Base-by-base conservation (phyloP, 2,329 filamentous ascomycete species). In the Madurella fahalii region DNA sequence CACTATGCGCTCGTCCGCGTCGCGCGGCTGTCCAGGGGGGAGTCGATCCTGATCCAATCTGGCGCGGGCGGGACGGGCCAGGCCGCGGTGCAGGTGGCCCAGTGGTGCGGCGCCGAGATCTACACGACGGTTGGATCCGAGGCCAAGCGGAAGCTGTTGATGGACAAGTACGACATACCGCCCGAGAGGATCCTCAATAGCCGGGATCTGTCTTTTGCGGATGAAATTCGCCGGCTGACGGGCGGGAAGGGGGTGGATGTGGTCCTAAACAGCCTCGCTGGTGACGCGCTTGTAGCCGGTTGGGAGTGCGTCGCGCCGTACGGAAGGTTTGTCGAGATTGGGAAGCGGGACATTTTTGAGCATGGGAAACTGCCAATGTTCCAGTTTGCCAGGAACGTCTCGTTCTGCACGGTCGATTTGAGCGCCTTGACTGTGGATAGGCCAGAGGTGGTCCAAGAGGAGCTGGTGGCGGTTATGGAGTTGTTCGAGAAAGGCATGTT, bases 261-360 rank as follows among this genome's bases (percentile, higher is more conserved):
- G n/a, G 58, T 61, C 39, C 45, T 61, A 12, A 61, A 61, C 54
- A 57, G 71, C 1, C 62, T 75, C 0, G 68, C 73, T 0, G 73
- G 73, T 1, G 72, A 76, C 11, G 40, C 31, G 31, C 47, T 50
- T 8, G n/a, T 18, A 20, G 47, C 25, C 9, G 69, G 71, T 0
- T 79, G 73, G 74, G 57, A 69, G 0, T 77, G 73, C 47, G 76
- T 61, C 2, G 59, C 57, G 4, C 20, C 43, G 9, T 54, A 40
- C 31, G 59, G 59, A 4, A 45, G 40, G 17, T 53, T 61, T n/a
- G 43, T 61, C 17, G 59, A 61, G 43, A 47, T 60, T 25, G 57
- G 57, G 45, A 56, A 58, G 40, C 42, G 50, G 7, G 58, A 61
- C 20, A 45, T 61, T 17, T 30, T 45, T 15, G 37, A 9, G 11